Conservation (phyloP, 352 stramenopile species). For the Globisporangium cederbergense region DNA sequence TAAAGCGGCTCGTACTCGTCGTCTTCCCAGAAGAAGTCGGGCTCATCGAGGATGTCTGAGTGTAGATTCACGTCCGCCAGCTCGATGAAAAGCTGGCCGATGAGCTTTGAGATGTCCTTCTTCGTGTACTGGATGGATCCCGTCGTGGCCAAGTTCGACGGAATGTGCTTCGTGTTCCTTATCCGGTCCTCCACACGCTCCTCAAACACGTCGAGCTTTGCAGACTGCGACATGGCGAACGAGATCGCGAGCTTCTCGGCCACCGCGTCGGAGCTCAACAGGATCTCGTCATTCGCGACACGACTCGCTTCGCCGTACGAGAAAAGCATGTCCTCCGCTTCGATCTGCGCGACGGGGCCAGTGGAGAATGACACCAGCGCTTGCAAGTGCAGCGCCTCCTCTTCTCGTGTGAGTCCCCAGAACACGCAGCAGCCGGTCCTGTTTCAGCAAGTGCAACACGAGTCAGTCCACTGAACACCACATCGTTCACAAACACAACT, state of each 20-base stretch:
- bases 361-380: conserved; percentile 52
- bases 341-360: conserved; percentile 38
- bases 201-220: conserved; percentile 91
- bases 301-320: conserved; percentile 45
- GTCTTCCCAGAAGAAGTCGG: conserved; percentile 92
- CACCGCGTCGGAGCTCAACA: conserved; percentile 57
- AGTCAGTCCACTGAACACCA: background rate
- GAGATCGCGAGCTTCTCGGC: conserved; percentile 89
- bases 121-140: conserved; percentile 89
- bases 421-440: conserved; percentile 73
- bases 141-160: conserved; percentile 74
- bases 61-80: conserved; percentile 91
- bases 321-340: conserved; percentile 65
- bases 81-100: conserved; percentile 88
- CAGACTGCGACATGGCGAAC: conserved; percentile 91
- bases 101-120: conserved; percentile 89
- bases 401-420: conserved; percentile 56
- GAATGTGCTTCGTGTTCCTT: conserved; percentile 82
- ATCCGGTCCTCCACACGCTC: conserved; percentile 83
- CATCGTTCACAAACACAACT: background rate
- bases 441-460: background rate
- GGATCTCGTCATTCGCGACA: conserved; percentile 81
- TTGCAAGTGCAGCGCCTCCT: conserved; percentile 49
- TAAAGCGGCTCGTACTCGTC: conserved; percentile 91
- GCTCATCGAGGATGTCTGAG: conserved; percentile 92